Evolutionary conservation across 164 flowering plant species (phyloP).

Genomic region (Magnolia changhungtana): DNA sequence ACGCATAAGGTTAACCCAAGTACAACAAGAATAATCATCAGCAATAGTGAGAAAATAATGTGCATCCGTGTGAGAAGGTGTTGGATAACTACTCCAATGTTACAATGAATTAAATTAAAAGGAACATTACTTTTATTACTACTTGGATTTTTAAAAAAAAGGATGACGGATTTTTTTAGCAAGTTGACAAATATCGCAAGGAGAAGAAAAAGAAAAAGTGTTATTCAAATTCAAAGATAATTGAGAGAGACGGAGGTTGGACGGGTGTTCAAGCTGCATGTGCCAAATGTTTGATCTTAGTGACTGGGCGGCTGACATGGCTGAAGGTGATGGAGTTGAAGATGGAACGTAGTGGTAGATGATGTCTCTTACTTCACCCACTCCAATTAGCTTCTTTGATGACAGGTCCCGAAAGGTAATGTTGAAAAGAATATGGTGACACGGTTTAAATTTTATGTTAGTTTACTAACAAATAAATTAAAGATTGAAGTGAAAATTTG

Average conservation of each 20-base stretch:
- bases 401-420: neutral
- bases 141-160: neutral
- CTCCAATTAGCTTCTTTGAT: neutral
- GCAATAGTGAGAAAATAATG: slow-evolving; percentile 6
- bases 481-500: neutral
- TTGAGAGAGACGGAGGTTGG: neutral
- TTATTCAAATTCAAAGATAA: neutral
- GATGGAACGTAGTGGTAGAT: neutral
- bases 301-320: neutral
- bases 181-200: neutral
- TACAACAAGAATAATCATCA: slow-evolving; percentile 5
- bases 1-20: neutral
- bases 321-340: neutral
- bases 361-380: neutral
- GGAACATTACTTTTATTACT: neutral
- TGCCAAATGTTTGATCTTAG: neutral
- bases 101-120: slow-evolving; percentile 1
- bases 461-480: neutral
- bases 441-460: slow-evolving; percentile 1
- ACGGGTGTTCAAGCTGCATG: no score
- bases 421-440: neutral
- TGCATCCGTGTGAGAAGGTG: neutral
- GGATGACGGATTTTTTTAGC: neutral
- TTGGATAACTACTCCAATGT: slow-evolving; percentile 2
- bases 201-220: neutral